Evolutionary conservation across 352 stramenopile species (phyloP).

Genomic region (Globisporangium sylvaticum): DNA sequence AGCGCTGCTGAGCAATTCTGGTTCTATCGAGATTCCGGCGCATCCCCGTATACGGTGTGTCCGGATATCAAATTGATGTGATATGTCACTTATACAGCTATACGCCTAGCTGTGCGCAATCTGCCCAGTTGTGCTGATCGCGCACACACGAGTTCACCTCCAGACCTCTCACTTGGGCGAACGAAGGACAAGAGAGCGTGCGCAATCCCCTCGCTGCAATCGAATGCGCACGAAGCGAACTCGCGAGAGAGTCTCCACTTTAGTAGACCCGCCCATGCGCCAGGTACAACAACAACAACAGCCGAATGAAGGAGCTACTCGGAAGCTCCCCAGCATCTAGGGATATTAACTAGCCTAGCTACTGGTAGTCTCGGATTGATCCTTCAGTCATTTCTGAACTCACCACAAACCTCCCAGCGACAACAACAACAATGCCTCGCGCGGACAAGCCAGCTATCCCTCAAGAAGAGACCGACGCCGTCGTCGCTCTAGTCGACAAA

Average conservation of each 20-base stretch:
- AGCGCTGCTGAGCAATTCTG: background rate
- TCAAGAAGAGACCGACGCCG: background rate
- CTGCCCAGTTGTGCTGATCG: background rate
- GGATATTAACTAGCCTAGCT: no score
- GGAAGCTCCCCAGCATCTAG: no score
- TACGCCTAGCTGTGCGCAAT: background rate
- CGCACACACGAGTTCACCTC: background rate
- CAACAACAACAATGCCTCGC: background rate
- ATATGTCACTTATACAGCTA: no score
- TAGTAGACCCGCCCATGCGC: background rate
- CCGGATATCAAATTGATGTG: no score
- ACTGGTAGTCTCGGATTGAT: no score
- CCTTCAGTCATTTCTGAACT: background rate
- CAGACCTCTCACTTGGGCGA: no score
- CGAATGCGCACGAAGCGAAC: background rate
- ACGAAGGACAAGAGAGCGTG: background rate
- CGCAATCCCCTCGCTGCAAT: background rate
- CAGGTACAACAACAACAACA: background rate
- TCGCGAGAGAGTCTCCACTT: background rate
- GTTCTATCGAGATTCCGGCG: no score
- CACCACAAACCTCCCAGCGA: background rate
- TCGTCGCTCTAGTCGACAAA: background rate
- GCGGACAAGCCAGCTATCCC: background rate
- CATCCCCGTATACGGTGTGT: no score
- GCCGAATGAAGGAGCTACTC: background rate